Base-by-base conservation (phyloP, 73 alveolate genomes). In the Paramecium sonneborni region DNA sequence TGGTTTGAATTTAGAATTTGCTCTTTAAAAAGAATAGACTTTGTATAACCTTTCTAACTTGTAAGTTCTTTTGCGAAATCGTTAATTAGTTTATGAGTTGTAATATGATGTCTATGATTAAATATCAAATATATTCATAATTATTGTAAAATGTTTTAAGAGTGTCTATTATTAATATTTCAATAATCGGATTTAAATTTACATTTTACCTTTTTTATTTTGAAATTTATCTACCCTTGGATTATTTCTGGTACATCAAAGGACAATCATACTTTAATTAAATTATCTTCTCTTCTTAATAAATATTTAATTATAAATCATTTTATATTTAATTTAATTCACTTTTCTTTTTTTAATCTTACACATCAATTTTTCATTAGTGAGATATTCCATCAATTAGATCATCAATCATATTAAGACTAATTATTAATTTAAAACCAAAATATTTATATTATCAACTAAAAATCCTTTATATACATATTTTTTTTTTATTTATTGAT, bases 271-370 rank as follows among this genome's bases (percentile, higher is more conserved):
- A 74, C 18, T 39, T 44, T 30, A 79, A 41, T 30, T 23, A 24
- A 30, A n/a, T 26, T 8, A 79, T 18, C 18, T 26, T 32, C 55
- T 79, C 90, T 5, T 79, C 90, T 18, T 41, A 21, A 39, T 44
- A 44, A 15, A 79, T 28, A 79, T 9, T 46, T 15, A 39, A 10
- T 18, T 14, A 7, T 41, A 44, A 12, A 44, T 23, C 34, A 79
- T 2, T 43, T 79, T 39, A 46, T 79, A 79, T 44, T 79, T 79
- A 44, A 79, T 39, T 79, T 79, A 74, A 44, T 79, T 79, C 10
- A 79, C 90, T 15, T 72, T 72, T 14, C 86, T 72, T 14, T 5
- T 56, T 72, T 3, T 32, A 30, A 72, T 72, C 57, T 0, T 8
- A 21, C 18, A 72, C 11, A 35, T 72, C 86, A 15, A 37, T 23